Percentiles rank a stretch among this genome's conserved stretches.
phyloP scores from a whole-genome alignment of 2,329 filamentous ascomycete genomes.

The Metarhizium humberi region DNA sequence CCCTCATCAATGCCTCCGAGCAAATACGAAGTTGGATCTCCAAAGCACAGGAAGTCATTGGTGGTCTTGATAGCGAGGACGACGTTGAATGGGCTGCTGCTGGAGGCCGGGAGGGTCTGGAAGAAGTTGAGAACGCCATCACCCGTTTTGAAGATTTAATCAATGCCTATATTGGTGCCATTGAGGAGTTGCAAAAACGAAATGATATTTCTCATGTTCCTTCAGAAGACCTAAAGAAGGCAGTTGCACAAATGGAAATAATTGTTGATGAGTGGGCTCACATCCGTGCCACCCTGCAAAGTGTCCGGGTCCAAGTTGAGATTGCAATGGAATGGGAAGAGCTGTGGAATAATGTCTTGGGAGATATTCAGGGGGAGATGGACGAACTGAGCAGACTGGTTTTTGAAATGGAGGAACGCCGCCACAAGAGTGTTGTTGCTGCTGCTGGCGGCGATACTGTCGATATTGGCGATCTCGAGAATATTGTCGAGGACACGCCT shows the following conservation, averaged over 20 bases:
- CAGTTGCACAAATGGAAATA: constrained; percentile 81
- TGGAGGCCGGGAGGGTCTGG: constrained; percentile 72
- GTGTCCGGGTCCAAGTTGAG: constrained; percentile 83
- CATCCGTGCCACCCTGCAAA: constrained; percentile 68
- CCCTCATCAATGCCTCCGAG: constrained; percentile 77
- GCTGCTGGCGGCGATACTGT: constrained; percentile 51
- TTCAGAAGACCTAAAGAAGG: constrained; percentile 58
- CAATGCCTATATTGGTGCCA: constrained; percentile 87
- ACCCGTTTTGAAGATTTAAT: constrained; percentile 79
- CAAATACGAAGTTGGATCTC: constrained; percentile 92
- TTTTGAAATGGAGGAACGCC: constrained; percentile 95
- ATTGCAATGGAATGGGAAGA: constrained; percentile 99
- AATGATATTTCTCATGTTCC: constrained; percentile 65
- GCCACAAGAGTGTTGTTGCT: constrained; percentile 68
- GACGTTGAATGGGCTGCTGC: constrained; percentile 95
- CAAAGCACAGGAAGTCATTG: constrained; percentile 83
- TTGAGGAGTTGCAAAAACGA: constrained; percentile 78
- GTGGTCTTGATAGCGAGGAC: constrained; percentile 85
- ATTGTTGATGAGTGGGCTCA: constrained; percentile 78
- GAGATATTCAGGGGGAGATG: constrained; percentile 83
- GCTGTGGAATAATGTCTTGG: constrained; percentile 86
- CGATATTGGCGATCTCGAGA: constrained; percentile 85
- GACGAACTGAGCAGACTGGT: constrained; percentile 71
- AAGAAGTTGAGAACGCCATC: constrained; percentile 66
- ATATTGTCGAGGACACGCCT: constrained; percentile 83